These are phyloP conservation scores for Candida gigantensis DNA, from an alignment of 1,139 yeast genomes.

Conservation along the genomic window DNA sequence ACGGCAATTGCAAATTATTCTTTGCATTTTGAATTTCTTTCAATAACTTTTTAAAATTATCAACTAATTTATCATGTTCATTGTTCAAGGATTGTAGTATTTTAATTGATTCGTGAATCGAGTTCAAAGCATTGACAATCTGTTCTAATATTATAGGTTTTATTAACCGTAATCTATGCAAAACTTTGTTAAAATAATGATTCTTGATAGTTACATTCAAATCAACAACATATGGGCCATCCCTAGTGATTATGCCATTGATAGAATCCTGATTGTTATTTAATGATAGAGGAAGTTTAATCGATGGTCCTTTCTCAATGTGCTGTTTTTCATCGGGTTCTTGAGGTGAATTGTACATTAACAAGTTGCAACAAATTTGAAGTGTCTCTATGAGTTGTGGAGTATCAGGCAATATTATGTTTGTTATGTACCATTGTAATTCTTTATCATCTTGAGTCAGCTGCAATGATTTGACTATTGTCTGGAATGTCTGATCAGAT, in stretches of 20 bases:
- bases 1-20: conserved; percentile 41
- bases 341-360: conserved; percentile 42
- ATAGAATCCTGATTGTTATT: conserved; percentile 40
- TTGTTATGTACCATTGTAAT: conserved; percentile 41
- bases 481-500: not conserved
- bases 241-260: conserved; percentile 45
- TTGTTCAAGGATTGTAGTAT: conserved; percentile 18
- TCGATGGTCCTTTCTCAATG: conserved; percentile 38
- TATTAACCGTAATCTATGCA: conserved; percentile 26
- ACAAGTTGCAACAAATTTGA: conserved; percentile 38
- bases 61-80: conserved; percentile 22
- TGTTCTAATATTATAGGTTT: conserved; percentile 38
- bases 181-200: conserved; percentile 31
- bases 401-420: conserved; percentile 37
- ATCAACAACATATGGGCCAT: conserved; percentile 41
- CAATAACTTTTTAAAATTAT: conserved; percentile 28
- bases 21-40: conserved; percentile 36
- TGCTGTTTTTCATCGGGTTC: conserved; percentile 30
- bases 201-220: conserved; percentile 31
- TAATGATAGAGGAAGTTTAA: conserved; percentile 42
- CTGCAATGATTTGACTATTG: conserved; percentile 18
- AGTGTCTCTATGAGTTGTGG: conserved; percentile 45
- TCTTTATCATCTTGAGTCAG: conserved; percentile 30
- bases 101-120: conserved; percentile 34
- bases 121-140: conserved; percentile 31